Conservation (phyloP, 2,329 filamentous ascomycete genomes). For the Fusarium sp. region DNA sequence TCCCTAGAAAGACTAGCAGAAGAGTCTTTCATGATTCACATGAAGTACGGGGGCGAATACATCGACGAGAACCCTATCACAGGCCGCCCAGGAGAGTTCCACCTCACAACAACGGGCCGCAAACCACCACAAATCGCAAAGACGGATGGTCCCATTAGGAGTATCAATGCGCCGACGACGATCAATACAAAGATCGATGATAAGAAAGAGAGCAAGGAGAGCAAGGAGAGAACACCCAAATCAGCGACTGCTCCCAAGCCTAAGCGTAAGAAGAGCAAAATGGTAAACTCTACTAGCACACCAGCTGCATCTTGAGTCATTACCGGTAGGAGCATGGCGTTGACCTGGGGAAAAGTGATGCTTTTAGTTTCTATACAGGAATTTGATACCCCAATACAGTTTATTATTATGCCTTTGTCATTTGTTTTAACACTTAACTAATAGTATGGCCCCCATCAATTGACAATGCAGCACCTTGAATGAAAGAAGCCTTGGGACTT, state of each 20-base stretch:
- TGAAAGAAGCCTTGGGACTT: slow-evolving; percentile 57
- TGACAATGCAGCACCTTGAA: slow-evolving; percentile 56
- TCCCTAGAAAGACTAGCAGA: slow-evolving; percentile 62
- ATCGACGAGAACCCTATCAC: slow-evolving; percentile 76
- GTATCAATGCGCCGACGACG: slow-evolving; percentile 49
- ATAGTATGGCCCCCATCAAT: slow-evolving; percentile 59
- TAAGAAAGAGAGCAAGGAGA: slow-evolving; percentile 60
- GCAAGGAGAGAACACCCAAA: slow-evolving; percentile 57
- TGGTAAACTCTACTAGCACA: slow-evolving; percentile 48
- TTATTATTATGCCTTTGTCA: background rate
- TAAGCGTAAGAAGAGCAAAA: slow-evolving; percentile 62
- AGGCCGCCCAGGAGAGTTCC: slow-evolving; percentile 72
- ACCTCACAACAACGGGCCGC: slow-evolving; percentile 70
- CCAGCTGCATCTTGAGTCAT: slow-evolving; percentile 45
- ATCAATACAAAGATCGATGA: slow-evolving; percentile 56
- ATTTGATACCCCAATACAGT: slow-evolving; percentile 43
- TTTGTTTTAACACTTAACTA: background rate
- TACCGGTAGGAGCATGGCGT: slow-evolving; percentile 3
- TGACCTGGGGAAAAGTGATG: background rate
- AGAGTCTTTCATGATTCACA: slow-evolving; percentile 67
- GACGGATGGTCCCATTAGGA: slow-evolving; percentile 47
- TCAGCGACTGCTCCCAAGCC: slow-evolving; percentile 56
- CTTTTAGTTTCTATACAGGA: slow-evolving; percentile 10
- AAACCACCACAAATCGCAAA: slow-evolving; percentile 52
- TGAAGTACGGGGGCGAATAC: slow-evolving; percentile 71